Conservation (phyloP, 169 alveolate species). For the Neospora caninum region DNA sequence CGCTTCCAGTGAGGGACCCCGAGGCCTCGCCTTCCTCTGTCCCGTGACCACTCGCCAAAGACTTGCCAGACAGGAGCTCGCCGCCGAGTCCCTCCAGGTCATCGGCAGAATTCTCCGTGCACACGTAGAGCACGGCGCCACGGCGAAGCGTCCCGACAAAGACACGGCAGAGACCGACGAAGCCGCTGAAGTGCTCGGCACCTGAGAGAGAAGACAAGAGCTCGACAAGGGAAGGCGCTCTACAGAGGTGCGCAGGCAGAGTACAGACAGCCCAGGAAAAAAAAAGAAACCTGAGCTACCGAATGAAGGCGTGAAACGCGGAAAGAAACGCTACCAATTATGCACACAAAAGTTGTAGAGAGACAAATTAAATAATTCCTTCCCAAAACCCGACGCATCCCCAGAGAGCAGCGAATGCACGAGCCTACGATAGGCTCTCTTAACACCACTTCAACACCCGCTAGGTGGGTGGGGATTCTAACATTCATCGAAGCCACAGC, state of each 20-base stretch:
- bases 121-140: conserved; percentile 80
- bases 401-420: too few species aligned
- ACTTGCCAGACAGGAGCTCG: background rate
- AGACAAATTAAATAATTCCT: too few species aligned
- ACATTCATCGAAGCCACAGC: too few species aligned
- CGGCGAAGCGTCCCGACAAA: conserved; percentile 80
- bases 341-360: too few species aligned
- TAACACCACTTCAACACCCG: too few species aligned
- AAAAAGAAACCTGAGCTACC: too few species aligned
- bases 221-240: background rate
- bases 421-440: too few species aligned
- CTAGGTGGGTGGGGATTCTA: too few species aligned
- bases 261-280: background rate
- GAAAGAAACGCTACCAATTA: too few species aligned
- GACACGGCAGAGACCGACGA: conserved; percentile 83
- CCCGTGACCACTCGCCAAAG: background rate
- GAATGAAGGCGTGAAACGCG: too few species aligned
- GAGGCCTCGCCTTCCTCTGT: background rate
- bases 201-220: conserved; percentile 59
- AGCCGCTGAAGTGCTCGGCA: conserved; percentile 79
- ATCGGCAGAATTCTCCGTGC: conserved; percentile 45
- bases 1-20: too few species aligned
- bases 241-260: background rate
- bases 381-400: too few species aligned
- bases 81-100: background rate